phyloP scores from a whole-genome alignment of 2,329 filamentous ascomycete species.

The Aureobasidium sp. region DNA sequence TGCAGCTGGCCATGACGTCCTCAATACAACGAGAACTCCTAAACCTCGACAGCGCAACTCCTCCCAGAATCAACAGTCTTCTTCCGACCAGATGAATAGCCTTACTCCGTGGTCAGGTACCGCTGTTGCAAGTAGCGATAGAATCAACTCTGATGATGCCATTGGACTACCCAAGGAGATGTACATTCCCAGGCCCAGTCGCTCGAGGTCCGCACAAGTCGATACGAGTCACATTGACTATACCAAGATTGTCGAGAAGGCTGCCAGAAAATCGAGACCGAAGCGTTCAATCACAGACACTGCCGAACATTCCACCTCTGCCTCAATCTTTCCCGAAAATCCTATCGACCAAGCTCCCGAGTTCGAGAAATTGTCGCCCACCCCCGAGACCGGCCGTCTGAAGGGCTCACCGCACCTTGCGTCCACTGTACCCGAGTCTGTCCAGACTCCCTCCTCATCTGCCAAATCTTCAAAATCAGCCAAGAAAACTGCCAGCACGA shows the following conservation, averaged over 20 bases:
- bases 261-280: constrained; percentile 33
- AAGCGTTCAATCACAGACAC: constrained; percentile 29
- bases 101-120: constrained; percentile 13
- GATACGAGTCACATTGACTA: constrained; percentile 18
- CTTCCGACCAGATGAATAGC: background rate
- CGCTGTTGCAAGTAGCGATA: constrained; percentile 18
- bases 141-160: constrained; percentile 26
- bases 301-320: background rate
- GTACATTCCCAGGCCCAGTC: constrained; percentile 35
- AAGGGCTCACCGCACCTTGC: background rate
- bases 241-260: constrained; percentile 24
- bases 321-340: background rate
- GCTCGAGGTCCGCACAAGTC: constrained; percentile 22
- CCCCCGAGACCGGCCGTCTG: background rate
- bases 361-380: background rate
- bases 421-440: background rate
- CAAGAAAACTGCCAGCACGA: background rate
- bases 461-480: background rate
- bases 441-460: background rate
- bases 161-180: constrained; percentile 34
- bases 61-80: background rate
- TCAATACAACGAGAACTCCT: background rate
- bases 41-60: background rate
- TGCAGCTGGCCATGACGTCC: background rate
- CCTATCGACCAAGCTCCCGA: constrained; percentile 5